Base-by-base conservation (phyloP, 2,329 filamentous ascomycete species). In the Ophiostoma triangulosporum region DNA sequence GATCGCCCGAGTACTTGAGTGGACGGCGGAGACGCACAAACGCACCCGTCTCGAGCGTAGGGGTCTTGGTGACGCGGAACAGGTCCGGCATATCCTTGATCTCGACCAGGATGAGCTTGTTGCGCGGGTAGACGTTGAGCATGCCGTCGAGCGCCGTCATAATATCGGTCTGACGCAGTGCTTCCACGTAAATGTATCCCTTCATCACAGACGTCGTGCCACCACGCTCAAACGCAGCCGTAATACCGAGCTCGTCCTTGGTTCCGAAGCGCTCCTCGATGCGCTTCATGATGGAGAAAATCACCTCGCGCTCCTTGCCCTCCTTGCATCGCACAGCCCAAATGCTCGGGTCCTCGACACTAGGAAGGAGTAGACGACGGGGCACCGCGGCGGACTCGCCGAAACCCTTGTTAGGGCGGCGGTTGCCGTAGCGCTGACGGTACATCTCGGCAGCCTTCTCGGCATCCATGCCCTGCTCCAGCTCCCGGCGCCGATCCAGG, bases 11-110 rank as follows among this genome's bases (percentile, higher is more conserved):
- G 68, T 98, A 94, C 64, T 90, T 86, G 45, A 83, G 77, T 2
- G 82, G 83, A 52, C 87, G 80, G 65, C 82, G 84, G 58, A 97
- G 81, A 58, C 93, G 88, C 51, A 97, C 91, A 78, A 93, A 98
- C 35, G 88, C 88, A 58, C 91, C 91, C 9, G 85, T 86, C 61
- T 93, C 82, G 32, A 98, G 73, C 26, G 83, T 82, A 48, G 89
- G 86, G 3, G 86, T 91, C 71, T 95, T 95, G 57, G 81, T 83
- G 27, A 95, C 88, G 51, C 89, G 82, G 17, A 98, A 75, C n/a
- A 98, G 77, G 68, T 97, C 93, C 1, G 93, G 91, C 83, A 96
- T 95, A 68, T 98, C 93, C 67, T 95, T 95, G 63, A 97, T 89
- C 49, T 93, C 88, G 40, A 98, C 88, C 51, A 97, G 73, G 45